Percentiles rank a stretch among this genome's conserved stretches.
Evolutionary conservation across 495 filamentous ascomycete genomes (phyloP).

Genomic region (Penicillium angulare): DNA sequence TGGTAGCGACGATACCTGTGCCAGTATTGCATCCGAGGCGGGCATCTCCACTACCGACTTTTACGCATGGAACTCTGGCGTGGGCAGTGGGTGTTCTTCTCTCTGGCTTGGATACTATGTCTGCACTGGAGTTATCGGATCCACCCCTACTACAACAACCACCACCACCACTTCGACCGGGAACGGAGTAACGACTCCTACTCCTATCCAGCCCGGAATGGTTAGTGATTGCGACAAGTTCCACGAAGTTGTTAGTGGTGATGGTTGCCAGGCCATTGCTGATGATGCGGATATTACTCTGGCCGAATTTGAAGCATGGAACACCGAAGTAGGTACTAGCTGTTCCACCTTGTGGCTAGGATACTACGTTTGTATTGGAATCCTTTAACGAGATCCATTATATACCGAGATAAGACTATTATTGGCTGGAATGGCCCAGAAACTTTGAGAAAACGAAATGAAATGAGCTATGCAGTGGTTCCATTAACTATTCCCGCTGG

Average conservation of each 20-base stretch:
- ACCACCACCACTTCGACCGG: not conserved
- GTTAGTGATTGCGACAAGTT: conserved; percentile 18
- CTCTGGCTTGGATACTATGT: too few relatives aligned
- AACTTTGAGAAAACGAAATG: too few relatives aligned
- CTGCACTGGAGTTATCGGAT: conserved; percentile 15
- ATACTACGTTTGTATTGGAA: not conserved
- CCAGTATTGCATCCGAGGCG: not conserved
- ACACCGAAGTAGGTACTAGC: not conserved
- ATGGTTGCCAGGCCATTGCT: conserved; percentile 21
- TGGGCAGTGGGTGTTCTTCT: too few relatives aligned
- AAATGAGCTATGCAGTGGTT: too few relatives aligned
- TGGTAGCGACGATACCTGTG: not conserved
- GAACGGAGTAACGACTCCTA: conserved; percentile 12
- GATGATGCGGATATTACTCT: not conserved
- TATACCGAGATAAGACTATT: too few relatives aligned
- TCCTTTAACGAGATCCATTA: not conserved
- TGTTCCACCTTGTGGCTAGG: not conserved
- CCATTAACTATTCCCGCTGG: too few relatives aligned
- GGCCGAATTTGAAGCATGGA: not conserved
- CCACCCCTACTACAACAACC: not conserved
- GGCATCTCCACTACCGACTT: not conserved
- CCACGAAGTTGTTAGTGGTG: conserved; percentile 19
- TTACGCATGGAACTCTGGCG: too few relatives aligned
- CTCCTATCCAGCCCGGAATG: conserved; percentile 20
- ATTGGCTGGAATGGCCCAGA: too few relatives aligned